phyloP scores from a whole-genome alignment of 225 moss, liverwort and hornwort species.

The Pleurozium schreberi region DNA sequence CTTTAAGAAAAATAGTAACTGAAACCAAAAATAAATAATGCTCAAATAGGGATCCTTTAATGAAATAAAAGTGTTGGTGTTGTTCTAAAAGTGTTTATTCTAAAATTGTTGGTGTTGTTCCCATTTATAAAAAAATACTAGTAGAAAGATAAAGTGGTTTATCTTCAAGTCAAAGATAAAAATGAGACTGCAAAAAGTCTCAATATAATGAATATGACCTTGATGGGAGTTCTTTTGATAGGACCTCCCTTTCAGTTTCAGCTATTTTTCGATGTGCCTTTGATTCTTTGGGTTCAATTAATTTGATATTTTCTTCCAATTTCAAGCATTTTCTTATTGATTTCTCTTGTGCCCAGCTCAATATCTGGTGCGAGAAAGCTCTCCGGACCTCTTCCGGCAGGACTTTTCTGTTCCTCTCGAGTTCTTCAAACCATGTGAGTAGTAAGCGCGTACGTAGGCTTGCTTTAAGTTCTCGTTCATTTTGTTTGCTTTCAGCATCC shows the following conservation, averaged over 20 bases:
- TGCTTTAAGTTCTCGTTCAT: not conserved
- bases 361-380: not conserved
- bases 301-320: not conserved
- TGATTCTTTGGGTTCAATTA: not conserved
- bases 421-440: not conserved
- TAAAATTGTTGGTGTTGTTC: too few relatives aligned
- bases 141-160: too few relatives aligned
- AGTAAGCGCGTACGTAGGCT: not conserved
- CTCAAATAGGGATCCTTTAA: too few relatives aligned
- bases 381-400: not conserved
- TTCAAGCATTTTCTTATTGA: not conserved
- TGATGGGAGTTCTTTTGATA: not conserved
- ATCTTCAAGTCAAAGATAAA: too few relatives aligned
- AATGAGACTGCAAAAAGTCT: too few relatives aligned
- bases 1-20: too few relatives aligned
- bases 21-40: too few relatives aligned
- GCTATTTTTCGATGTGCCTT: not conserved
- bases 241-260: not conserved
- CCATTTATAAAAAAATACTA: too few relatives aligned
- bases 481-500: not conserved
- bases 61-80: too few relatives aligned
- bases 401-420: not conserved
- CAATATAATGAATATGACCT: too few relatives aligned
- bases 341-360: not conserved
- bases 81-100: too few relatives aligned